These are phyloP conservation scores for Lepidium africanum DNA, from an alignment of 345 rosid genomes.

Conservation along the genomic window DNA sequence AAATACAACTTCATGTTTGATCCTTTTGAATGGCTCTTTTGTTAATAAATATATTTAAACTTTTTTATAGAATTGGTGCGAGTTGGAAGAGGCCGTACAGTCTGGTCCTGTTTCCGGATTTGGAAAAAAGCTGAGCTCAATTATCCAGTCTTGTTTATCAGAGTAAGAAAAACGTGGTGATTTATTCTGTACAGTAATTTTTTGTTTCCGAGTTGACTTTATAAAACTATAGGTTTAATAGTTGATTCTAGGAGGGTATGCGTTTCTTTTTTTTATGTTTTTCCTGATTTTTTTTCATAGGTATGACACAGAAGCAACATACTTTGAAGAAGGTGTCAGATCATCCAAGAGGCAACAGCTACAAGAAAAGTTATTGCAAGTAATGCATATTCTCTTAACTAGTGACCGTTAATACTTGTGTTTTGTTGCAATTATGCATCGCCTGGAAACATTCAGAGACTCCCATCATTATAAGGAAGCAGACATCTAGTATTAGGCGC, in stretches of 20 bases:
- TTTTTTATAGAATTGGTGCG: constrained; percentile 58
- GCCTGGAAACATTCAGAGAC: constrained; percentile 1
- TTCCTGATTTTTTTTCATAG: constrained; percentile 32
- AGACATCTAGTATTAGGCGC: constrained; percentile 3
- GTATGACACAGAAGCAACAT: constrained; percentile 76
- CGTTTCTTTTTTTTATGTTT: constrained; percentile 2
- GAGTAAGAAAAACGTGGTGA: constrained; percentile 45
- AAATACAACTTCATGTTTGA: neutral
- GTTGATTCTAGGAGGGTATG: neutral
- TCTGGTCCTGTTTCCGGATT: constrained; percentile 65
- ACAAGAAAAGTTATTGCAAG: constrained; percentile 84
- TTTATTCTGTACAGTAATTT: neutral
- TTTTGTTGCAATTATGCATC: neutral
- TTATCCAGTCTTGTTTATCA: constrained; percentile 42
- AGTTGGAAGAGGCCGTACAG: constrained; percentile 69
- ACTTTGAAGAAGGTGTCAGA: constrained; percentile 95
- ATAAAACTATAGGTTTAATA: neutral
- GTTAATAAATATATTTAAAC: neutral
- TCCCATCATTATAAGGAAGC: neutral
- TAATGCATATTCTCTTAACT: constrained; percentile 31
- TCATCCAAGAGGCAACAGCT: constrained; percentile 75
- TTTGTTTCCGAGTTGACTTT: neutral
- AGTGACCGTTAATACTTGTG: constrained; percentile 6
- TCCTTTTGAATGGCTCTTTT: neutral
- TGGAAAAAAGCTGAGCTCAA: constrained; percentile 73